A percentile compares a stretch with the other conserved stretches of the same genome.
These are phyloP conservation scores for Ceratobasidium sp. DNA, from an alignment of 1,284 basidiomycete species.

Conservation along the genomic window DNA sequence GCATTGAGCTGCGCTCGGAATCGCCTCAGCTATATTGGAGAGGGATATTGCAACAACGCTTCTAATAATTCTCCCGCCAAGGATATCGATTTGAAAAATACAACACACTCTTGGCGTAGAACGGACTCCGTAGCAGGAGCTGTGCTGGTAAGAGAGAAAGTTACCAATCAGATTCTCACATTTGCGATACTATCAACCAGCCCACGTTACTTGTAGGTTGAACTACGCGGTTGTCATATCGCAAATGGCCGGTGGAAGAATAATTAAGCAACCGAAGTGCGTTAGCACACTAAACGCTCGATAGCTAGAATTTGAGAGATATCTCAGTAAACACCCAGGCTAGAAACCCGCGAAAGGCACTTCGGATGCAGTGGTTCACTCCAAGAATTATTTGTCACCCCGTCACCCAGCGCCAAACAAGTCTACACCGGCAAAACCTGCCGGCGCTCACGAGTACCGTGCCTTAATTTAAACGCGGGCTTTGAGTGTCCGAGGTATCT, in stretches of 20 bases:
- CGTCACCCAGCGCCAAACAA: too few relatives aligned
- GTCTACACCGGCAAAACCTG: too few relatives aligned
- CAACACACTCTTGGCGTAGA: not conserved
- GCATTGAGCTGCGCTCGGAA: constrained; percentile 13
- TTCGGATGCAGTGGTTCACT: too few relatives aligned
- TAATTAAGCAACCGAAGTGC: not conserved
- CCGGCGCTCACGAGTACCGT: too few relatives aligned
- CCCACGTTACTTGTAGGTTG: not conserved
- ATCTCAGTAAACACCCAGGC: too few relatives aligned
- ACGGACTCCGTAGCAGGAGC: not conserved
- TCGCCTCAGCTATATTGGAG: constrained; percentile 6
- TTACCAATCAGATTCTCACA: not conserved
- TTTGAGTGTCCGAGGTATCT: too few relatives aligned
- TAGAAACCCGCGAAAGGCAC: too few relatives aligned
- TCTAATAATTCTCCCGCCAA: not conserved
- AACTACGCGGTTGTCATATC: not conserved
- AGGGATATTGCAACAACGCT: not conserved
- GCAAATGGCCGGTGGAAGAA: not conserved
- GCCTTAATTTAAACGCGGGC: too few relatives aligned
- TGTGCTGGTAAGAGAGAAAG: not conserved
- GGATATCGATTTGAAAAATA: not conserved
- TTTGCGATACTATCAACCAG: not conserved
- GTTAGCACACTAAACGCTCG: too few relatives aligned
- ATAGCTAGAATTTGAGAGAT: too few relatives aligned
- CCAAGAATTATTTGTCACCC: too few relatives aligned